A percentile compares a stretch with the other conserved stretches of the same genome.
phyloP scores from a whole-genome alignment of 352 stramenopile genomes.

The Phytophthora pseudosyringae region DNA sequence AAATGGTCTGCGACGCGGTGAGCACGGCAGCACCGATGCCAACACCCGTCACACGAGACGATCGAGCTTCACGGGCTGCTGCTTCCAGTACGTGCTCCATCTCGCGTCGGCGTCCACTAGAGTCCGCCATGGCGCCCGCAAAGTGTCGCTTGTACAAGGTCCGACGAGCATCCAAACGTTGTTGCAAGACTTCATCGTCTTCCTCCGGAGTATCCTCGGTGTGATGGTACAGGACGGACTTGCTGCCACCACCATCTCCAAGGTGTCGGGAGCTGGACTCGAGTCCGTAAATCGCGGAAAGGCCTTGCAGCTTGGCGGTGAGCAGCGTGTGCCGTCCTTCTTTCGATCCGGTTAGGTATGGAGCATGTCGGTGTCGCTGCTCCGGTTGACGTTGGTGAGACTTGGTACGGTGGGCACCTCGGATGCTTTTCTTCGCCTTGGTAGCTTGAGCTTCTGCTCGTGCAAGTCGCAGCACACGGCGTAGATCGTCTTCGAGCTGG shows the following conservation, averaged over 20 bases:
- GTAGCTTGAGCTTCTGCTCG: slow-evolving; percentile 29
- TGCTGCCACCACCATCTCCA: slow-evolving; percentile 27
- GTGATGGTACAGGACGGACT: slow-evolving; percentile 15
- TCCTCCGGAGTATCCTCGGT: slow-evolving; percentile 7
- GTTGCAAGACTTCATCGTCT: slow-evolving; percentile 32
- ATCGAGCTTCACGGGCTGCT: slow-evolving; percentile 39
- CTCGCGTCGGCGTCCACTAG: slow-evolving; percentile 41
- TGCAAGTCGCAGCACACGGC: slow-evolving; percentile 60
- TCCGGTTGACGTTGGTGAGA: slow-evolving; percentile 4
- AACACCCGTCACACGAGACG: slow-evolving; percentile 34
- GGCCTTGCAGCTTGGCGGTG: slow-evolving; percentile 34
- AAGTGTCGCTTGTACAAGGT: slow-evolving; percentile 64
- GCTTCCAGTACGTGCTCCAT: slow-evolving; percentile 65
- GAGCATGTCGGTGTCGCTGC: slow-evolving; percentile 43
- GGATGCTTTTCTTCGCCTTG: slow-evolving; percentile 13
- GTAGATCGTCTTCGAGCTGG: slow-evolving; percentile 62
- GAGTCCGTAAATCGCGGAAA: slow-evolving; percentile 46
- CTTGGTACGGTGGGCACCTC: background rate
- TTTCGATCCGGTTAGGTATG: slow-evolving; percentile 17
- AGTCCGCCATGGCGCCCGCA: slow-evolving; percentile 36
- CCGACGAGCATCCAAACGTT: slow-evolving; percentile 44
- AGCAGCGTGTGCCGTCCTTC: slow-evolving; percentile 30
- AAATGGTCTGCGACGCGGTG: slow-evolving; percentile 53
- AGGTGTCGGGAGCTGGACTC: slow-evolving; percentile 32
- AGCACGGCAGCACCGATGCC: slow-evolving; percentile 62